Evolutionary conservation across 176 grass and related monocot genomes (phyloP).

Genomic region (barley (Hordeum vulgare)): MorexV3_pseudomolecules_assembly NC_058521.1:431194680-431195179

Average conservation of each 20-base stretch:
- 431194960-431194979: background rate
- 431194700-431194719: slow-evolving; percentile 57
- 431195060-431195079: background rate
- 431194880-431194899: slow-evolving; percentile 94
- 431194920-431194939: slow-evolving; percentile 93
- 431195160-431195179: slow-evolving; percentile 88
- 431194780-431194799: background rate
- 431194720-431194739: background rate
- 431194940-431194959: slow-evolving; percentile 39
- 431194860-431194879: slow-evolving; percentile 80
- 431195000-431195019: background rate
- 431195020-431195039: background rate
- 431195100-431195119: slow-evolving; percentile 94
- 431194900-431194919: slow-evolving; percentile 79
- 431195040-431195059: background rate
- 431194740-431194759: background rate
- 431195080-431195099: slow-evolving; percentile 14
- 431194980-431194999: background rate
- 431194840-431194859: slow-evolving; percentile 77
- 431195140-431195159: slow-evolving; percentile 90
- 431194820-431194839: slow-evolving; percentile 37
- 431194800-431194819: slow-evolving; percentile 16
- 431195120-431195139: slow-evolving; percentile 97
- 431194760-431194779: background rate
- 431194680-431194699: slow-evolving; percentile 87